Base-by-base conservation (phyloP, 208 protist species). In the Crithidia sp. region DNA sequence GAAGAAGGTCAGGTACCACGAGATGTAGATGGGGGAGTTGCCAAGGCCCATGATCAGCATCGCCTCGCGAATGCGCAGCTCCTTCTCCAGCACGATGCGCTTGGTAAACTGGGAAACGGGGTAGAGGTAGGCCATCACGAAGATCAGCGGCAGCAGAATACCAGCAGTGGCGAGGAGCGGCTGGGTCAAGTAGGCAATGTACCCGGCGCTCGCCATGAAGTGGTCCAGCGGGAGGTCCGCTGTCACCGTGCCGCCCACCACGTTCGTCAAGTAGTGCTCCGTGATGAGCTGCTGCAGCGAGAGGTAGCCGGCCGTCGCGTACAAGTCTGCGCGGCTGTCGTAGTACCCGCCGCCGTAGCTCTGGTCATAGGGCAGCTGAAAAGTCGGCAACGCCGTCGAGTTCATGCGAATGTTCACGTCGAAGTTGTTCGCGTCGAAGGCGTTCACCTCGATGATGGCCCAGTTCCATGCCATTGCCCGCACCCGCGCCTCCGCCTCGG, bases 21-120 rank as follows among this genome's bases (percentile, higher is more conserved):
- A 47, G 28, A 76, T 17, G 43, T 85, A 67, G 36, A 88, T 47
- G n/a, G 82, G 19, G 58, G 82, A 83, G 44, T 83, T 72, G 43
- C 80, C 66, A 49, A 81, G 76, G n/a, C 90, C 90, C 90, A 95
- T 95, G 70, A 93, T 93, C 45, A 92, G 79, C 72, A 91, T 81
- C 19, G 84, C 77, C 72, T 95, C 86, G n/a, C 82, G 81, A 17
- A 94, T 82, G n/a, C 86, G 83, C 67, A 90, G 54, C 65, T 93
- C 87, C 64, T 95, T 92, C 55, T 95, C 90, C 36, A 78, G 65
- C 39, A 95, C 90, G 37, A 91, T 74, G 28, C 76, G 73, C 65
- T 86, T 88, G 13, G 71, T 74, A 67, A 77, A 55, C 71, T 85
- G 76, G 5, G 80, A 81, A 10, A 92, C 79, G 37, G 82, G 75